Base-by-base conservation (phyloP, 2,329 filamentous ascomycete species). In the Fusarium acutatum region DNA sequence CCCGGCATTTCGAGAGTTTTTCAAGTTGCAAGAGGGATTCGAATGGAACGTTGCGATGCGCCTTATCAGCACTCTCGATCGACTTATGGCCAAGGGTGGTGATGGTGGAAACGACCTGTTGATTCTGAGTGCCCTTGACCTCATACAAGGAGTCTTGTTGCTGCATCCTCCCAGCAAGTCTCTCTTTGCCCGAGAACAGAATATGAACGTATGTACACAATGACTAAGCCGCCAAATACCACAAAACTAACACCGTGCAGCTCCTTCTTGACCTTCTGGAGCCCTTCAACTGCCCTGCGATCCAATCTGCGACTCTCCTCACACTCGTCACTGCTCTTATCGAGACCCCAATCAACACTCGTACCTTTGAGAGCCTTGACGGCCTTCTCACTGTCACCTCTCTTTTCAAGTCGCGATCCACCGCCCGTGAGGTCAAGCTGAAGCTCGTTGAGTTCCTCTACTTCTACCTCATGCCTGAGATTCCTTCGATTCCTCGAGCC, bases 381-480 rank as follows among this genome's bases (percentile, higher is more conserved):
- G 96, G 96, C 62, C 89, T 99, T 10, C 89, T 97, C 44, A 96
- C 95, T 3, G 91, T 98, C 50, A 97, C 96, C 5, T 96, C 93
- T 15, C 88, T 98, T 56, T 98, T 98, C 89, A 97, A 97, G 83
- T 93, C 93, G 72, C 91, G 94, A 69, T 90, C 91, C 74, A 98
- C 96, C 7, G 91, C 91, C 30, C 91, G 94, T 70, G 94, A 96
- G 77, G 95, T 98, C 74, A 98, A 97, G 85, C 89, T 97, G 80
- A 96, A 97, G 82, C 90, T 97, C n/a, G 92, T 98, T 76, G 96
- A 98, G 82, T 98, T 98, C 80, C 85, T 99, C 58, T 98, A 98
- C 86, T 98, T 98, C 83, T 99, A 98, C 83, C 91, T 99, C 76
- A 97, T 98, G 92, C 95, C 96, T 57, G 96, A 99, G 84, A 90